Conservation (phyloP, 176 grass and related monocot species). For the Hyparrhenia diplandra region DNA sequence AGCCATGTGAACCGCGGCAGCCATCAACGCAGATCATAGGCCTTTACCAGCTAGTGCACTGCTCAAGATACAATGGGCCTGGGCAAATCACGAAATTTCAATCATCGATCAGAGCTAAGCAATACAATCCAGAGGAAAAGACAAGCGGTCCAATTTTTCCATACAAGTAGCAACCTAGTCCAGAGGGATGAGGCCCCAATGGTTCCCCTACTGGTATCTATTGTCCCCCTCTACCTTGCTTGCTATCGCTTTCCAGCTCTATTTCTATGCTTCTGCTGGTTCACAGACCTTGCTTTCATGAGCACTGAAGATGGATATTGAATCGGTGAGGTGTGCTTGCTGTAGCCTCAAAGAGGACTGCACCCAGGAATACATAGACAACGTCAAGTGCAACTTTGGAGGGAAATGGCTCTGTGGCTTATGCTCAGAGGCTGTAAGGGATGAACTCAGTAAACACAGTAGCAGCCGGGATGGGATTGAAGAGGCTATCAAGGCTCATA, state of each 20-base stretch:
- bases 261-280: conserved; percentile 8
- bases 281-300: conserved; percentile 8
- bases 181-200: conserved; percentile 12
- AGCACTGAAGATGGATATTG: conserved; percentile 39
- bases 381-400: conserved; percentile 50
- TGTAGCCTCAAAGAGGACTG: conserved; percentile 61
- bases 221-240: neutral
- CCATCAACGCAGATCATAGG: conserved; percentile 16
- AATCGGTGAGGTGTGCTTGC: conserved; percentile 44
- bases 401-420: conserved; percentile 66
- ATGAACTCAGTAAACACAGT: conserved; percentile 32
- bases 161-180: conserved; percentile 30
- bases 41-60: conserved; percentile 27
- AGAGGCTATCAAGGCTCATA: conserved; percentile 52
- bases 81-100: conserved; percentile 34
- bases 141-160: conserved; percentile 4
- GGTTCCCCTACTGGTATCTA: neutral
- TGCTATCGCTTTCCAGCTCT: conserved; percentile 7
- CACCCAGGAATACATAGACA: conserved; percentile 56
- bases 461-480: conserved; percentile 17
- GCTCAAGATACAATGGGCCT: conserved; percentile 40
- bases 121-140: conserved; percentile 22
- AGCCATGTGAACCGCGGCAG: conserved; percentile 38
- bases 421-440: conserved; percentile 54
- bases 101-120: conserved; percentile 31